Percentiles rank a stretch among this genome's conserved stretches.
phyloP scores from a whole-genome alignment of 495 filamentous ascomycete genomes.

The Penicillium desertorum region DNA sequence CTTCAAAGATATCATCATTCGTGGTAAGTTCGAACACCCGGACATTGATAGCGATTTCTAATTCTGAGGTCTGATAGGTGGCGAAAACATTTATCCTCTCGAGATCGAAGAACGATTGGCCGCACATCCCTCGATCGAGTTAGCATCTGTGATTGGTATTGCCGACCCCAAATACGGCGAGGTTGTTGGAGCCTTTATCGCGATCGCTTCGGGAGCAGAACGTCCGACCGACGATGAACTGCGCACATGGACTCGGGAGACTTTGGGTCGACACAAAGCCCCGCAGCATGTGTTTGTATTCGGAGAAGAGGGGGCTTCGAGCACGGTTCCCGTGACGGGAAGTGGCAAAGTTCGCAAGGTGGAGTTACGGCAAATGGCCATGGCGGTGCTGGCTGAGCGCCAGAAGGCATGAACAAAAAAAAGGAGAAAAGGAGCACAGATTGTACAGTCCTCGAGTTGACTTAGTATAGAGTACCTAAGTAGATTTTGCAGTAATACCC shows the following conservation, averaged over 20 bases:
- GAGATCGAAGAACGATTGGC: slow-evolving; percentile 70
- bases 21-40: slow-evolving; percentile 43
- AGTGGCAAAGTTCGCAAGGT: slow-evolving; percentile 73
- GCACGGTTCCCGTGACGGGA: slow-evolving; percentile 60
- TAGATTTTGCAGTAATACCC: slow-evolving; percentile 10
- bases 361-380: slow-evolving; percentile 59
- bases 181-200: slow-evolving; percentile 63
- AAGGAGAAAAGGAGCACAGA: neutral
- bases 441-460: neutral
- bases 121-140: slow-evolving; percentile 52
- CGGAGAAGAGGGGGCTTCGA: slow-evolving; percentile 57
- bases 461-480: neutral
- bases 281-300: slow-evolving; percentile 66
- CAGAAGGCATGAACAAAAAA: neutral
- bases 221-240: slow-evolving; percentile 51
- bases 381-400: slow-evolving; percentile 42
- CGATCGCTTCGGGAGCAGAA: slow-evolving; percentile 23
- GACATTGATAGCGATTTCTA: neutral
- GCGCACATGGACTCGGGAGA: slow-evolving; percentile 57
- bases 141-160: slow-evolving; percentile 63
- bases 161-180: slow-evolving; percentile 64
- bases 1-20: slow-evolving; percentile 86
- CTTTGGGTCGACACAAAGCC: slow-evolving; percentile 66
- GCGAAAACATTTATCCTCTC: slow-evolving; percentile 79
- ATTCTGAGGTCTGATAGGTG: slow-evolving; percentile 33